These are phyloP conservation scores for Coccomyxa sp. DNA, from an alignment of 139 green algal genomes.

Conservation along the genomic window DNA sequence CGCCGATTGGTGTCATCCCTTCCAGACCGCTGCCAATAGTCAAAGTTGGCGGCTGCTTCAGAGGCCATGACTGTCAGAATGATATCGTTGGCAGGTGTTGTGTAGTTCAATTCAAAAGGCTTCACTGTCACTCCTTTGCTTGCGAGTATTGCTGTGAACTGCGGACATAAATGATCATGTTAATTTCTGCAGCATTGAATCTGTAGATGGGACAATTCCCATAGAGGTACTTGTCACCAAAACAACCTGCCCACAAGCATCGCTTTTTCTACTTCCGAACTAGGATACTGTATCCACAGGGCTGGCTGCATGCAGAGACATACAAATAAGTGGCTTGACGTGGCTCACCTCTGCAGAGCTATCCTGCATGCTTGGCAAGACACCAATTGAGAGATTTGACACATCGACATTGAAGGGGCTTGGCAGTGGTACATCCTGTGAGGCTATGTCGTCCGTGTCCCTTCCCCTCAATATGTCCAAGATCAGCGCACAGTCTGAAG, in stretches of 20 bases:
- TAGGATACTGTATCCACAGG: too few relatives aligned
- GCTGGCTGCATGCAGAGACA: too few relatives aligned
- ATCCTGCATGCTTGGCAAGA: not conserved
- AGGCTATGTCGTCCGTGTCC: conserved; percentile 11
- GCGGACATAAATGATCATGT: not conserved
- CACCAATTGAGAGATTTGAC: conserved; percentile 7
- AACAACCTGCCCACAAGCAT: too few relatives aligned
- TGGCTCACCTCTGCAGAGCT: not conserved
- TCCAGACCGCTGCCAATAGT: conserved; percentile 20
- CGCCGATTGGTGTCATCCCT: conserved; percentile 10
- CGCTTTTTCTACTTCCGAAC: too few relatives aligned
- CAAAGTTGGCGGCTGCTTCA: conserved; percentile 24
- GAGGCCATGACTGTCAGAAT: conserved; percentile 16
- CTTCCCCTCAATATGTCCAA: conserved; percentile 13
- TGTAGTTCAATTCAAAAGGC: conserved; percentile 18
- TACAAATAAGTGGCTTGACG: too few relatives aligned
- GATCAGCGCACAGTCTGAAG: conserved; percentile 20
- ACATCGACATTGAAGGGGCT: conserved; percentile 6
- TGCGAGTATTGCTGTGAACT: not conserved
- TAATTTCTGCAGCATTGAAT: not conserved
- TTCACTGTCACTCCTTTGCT: conserved; percentile 4
- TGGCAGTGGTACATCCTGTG: conserved; percentile 2
- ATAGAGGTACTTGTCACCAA: too few relatives aligned
- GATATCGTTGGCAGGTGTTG: conserved; percentile 13
- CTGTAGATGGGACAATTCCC: not conserved